phyloP scores from a whole-genome alignment of 2,329 filamentous ascomycete genomes.

The Nemania diffusa region DNA sequence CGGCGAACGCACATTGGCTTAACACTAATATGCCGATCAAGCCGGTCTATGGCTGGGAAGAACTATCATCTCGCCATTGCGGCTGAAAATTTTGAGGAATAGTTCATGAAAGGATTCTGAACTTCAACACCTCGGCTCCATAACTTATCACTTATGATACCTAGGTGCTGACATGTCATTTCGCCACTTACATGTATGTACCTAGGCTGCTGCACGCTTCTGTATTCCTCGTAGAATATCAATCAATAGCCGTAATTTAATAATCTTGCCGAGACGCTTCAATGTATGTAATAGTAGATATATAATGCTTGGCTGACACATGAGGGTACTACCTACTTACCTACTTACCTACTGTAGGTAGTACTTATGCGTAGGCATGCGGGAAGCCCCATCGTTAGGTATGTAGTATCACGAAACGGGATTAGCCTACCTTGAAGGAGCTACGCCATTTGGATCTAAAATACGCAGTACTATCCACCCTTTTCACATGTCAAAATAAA shows the following conservation, averaged over 20 bases:
- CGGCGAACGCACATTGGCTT: neutral
- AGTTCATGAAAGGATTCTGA: slow-evolving; percentile 6
- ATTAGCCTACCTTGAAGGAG: neutral
- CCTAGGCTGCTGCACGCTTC: neutral
- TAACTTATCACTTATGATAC: neutral
- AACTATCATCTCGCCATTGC: neutral
- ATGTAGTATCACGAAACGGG: neutral
- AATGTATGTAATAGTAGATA: neutral
- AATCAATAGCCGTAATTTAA: neutral
- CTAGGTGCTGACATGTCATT: neutral
- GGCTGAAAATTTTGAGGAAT: neutral
- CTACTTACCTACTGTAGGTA: neutral
- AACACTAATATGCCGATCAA: neutral
- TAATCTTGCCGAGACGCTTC: neutral
- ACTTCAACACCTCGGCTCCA: slow-evolving; percentile 15
- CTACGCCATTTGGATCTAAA: neutral
- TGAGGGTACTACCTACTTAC: no score
- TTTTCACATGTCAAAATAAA: slow-evolving; percentile 28
- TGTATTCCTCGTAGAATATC: neutral
- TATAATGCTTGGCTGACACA: neutral
- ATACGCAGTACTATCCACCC: neutral
- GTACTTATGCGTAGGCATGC: neutral
- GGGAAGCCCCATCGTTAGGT: slow-evolving; percentile 20
- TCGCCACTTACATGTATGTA: slow-evolving; percentile 1
- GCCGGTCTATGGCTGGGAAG: neutral